Conservation (phyloP, 306 rosid species). For the Lupinus albus region DNA sequence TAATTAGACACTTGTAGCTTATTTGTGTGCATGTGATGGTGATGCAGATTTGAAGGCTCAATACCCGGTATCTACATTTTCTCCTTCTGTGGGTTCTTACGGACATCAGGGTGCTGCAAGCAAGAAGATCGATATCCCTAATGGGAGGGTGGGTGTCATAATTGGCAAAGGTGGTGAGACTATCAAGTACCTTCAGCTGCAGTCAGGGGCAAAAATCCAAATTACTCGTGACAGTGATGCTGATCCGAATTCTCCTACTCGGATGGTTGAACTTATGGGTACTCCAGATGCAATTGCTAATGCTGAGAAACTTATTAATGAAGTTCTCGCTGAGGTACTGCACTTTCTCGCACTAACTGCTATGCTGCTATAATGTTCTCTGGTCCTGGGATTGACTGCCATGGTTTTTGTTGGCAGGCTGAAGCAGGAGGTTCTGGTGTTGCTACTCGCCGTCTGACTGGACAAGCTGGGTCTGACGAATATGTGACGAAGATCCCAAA, state of each 20-base stretch:
- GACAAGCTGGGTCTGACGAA: constrained; percentile 78
- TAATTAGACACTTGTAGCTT: too few relatives aligned
- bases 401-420: constrained; percentile 55
- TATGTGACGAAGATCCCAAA: constrained; percentile 79
- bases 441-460: constrained; percentile 64
- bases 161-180: constrained; percentile 98
- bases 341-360: not conserved
- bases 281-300: constrained; percentile 74
- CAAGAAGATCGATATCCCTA: constrained; percentile 86
- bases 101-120: constrained; percentile 64
- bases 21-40: not conserved
- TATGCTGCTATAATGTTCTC: too few relatives aligned
- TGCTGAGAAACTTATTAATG: constrained; percentile 88
- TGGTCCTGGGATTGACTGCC: not conserved
- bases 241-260: constrained; percentile 60
- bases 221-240: constrained; percentile 94
- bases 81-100: constrained; percentile 56
- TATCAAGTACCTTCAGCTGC: constrained; percentile 88
- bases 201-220: constrained; percentile 96
- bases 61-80: constrained; percentile 49
- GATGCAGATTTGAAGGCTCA: constrained; percentile 62
- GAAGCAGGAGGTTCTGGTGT: constrained; percentile 89
- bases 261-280: constrained; percentile 90
- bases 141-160: constrained; percentile 95
- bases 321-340: constrained; percentile 86